phyloP scores from a whole-genome alignment of 2,329 filamentous ascomycete species.

The Cladosporium halotolerans region DNA sequence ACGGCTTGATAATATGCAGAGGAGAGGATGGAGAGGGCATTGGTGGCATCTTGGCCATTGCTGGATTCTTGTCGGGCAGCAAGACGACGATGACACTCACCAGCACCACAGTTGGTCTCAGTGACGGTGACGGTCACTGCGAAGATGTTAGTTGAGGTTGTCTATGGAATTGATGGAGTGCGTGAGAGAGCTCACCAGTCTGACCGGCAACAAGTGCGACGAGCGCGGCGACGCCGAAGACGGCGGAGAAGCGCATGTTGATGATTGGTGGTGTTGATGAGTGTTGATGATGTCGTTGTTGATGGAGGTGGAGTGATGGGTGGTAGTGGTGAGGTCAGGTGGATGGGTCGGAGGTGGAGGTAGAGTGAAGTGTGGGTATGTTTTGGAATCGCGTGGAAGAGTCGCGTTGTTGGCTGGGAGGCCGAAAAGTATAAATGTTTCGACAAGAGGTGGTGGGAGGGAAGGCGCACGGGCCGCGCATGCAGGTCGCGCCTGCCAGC shows the following conservation, averaged over 20 bases:
- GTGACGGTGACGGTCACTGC: slow-evolving; percentile 10
- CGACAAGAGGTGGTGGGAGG: slow-evolving; percentile 1
- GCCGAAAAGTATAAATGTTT: slow-evolving; percentile 10
- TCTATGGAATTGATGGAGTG: not conserved
- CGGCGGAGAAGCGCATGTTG: slow-evolving; percentile 8
- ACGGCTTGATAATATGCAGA: slow-evolving; percentile 13
- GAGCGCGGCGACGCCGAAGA: slow-evolving; percentile 11
- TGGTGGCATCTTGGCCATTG: slow-evolving; percentile 8
- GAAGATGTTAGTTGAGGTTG: not conserved
- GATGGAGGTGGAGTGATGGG: not conserved
- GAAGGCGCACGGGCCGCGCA: slow-evolving; percentile 1
- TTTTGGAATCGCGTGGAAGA: slow-evolving; percentile 11
- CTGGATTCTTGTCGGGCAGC: slow-evolving; percentile 7
- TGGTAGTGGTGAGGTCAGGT: not conserved
- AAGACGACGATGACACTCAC: slow-evolving; percentile 9
- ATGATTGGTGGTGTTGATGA: slow-evolving; percentile 2
- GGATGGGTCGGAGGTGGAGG: not conserved
- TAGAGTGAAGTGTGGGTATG: not conserved
- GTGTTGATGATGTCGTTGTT: slow-evolving; percentile 1
- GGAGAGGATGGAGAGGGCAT: slow-evolving; percentile 9
- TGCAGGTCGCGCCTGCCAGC: not conserved
- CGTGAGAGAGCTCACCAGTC: slow-evolving; percentile 2
- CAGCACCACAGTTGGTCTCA: slow-evolving; percentile 10
- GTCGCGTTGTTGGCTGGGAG: slow-evolving; percentile 4
- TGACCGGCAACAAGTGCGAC: slow-evolving; percentile 5